phyloP scores from a whole-genome alignment of 192 early-diverging fungal genomes.

The Coemansia sp. region DNA sequence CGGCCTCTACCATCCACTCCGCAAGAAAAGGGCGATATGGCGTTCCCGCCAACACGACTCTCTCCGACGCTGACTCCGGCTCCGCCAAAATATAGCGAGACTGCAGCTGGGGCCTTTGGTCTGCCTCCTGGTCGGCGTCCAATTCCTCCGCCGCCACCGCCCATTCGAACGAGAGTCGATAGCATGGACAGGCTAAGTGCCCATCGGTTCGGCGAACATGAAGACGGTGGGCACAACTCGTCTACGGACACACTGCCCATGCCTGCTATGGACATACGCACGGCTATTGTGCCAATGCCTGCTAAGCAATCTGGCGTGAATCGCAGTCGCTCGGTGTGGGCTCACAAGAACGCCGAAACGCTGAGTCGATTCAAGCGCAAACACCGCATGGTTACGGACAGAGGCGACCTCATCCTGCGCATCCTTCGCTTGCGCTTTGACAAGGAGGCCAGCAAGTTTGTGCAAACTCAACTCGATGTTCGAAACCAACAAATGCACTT shows the following conservation, averaged over 20 bases:
- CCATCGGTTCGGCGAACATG: constrained; percentile 17
- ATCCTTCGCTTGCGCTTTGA: constrained; percentile 52
- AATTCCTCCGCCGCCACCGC: constrained; percentile 11
- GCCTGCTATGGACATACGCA: constrained; percentile 29
- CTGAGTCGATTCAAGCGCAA: constrained; percentile 32
- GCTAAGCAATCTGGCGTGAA: constrained; percentile 18
- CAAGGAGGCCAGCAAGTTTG: constrained; percentile 51
- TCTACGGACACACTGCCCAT: constrained; percentile 38
- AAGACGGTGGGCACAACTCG: constrained; percentile 24
- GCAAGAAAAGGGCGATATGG: not conserved
- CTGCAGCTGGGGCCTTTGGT: not conserved
- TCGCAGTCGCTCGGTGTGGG: constrained; percentile 57
- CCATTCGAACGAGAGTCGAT: constrained; percentile 6
- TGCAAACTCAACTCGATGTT: constrained; percentile 46
- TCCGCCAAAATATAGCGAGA: constrained; percentile 6
- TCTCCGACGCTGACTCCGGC: not conserved
- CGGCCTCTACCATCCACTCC: not conserved
- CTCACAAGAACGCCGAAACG: constrained; percentile 53
- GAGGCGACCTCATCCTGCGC: constrained; percentile 51
- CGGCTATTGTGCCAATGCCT: constrained; percentile 32
- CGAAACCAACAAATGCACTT: constrained; percentile 53
- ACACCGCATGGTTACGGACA: constrained; percentile 51
- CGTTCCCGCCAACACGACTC: not conserved
- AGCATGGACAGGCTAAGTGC: constrained; percentile 1
- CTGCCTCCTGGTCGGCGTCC: not conserved